A percentile compares a stretch with the other conserved stretches of the same genome.
phyloP scores from a whole-genome alignment of 176 grass and related monocot species.

The Tillandsia fasciculata region DNA sequence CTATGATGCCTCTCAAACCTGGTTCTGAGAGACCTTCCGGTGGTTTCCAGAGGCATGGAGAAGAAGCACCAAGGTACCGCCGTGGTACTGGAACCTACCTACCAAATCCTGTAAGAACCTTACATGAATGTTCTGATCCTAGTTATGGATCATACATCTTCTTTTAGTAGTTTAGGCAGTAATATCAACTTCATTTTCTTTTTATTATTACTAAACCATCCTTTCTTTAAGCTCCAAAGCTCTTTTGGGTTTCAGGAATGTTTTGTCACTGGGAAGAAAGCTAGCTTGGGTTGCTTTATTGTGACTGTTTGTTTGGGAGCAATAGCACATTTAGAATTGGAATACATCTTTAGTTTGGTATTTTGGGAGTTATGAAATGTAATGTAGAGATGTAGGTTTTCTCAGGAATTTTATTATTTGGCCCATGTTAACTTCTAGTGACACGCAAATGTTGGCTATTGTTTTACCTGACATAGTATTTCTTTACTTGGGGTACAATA shows the following conservation, averaged over 20 bases:
- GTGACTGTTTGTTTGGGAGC: neutral
- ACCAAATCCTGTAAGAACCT: conserved; percentile 77
- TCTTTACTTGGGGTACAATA: neutral
- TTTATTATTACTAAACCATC: neutral
- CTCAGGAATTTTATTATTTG: neutral
- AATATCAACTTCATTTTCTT: neutral
- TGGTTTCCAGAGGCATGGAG: conserved; percentile 31
- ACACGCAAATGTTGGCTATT: neutral
- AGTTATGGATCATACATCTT: too few relatives aligned
- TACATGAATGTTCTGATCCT: neutral
- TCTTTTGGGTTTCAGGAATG: neutral
- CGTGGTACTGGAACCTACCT: conserved; percentile 87
- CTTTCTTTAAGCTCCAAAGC: neutral
- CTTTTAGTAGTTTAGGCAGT: too few relatives aligned
- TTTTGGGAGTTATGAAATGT: too few relatives aligned
- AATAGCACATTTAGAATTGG: neutral
- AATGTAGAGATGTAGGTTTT: too few relatives aligned
- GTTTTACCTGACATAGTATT: neutral
- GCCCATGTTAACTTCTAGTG: neutral
- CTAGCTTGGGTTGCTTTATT: neutral
- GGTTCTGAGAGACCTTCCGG: conserved; percentile 34
- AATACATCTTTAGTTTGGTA: too few relatives aligned
- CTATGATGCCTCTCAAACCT: conserved; percentile 55
- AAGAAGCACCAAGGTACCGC: conserved; percentile 76
- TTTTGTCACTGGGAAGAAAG: neutral